phyloP scores from a whole-genome alignment of 2,329 filamentous ascomycete species.

The Fusarium sp. region DNA sequence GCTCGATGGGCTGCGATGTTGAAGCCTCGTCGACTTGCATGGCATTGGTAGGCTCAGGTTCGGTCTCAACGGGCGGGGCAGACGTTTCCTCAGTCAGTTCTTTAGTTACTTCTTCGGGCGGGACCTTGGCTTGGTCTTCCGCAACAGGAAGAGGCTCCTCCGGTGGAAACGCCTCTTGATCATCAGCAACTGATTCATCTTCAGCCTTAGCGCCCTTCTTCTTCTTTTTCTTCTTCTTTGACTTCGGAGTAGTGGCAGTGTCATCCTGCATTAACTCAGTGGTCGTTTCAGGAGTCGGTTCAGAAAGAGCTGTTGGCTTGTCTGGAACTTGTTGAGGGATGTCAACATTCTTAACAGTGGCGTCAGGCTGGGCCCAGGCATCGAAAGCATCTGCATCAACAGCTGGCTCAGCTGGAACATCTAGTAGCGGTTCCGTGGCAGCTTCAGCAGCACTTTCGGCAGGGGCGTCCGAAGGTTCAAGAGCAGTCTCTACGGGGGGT shows the following conservation, averaged over 20 bases:
- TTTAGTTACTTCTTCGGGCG: slow-evolving; percentile 1
- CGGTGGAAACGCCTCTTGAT: slow-evolving; percentile 9
- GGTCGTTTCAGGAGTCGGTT: slow-evolving; percentile 22
- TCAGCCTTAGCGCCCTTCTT: slow-evolving; percentile 43
- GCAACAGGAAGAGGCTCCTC: slow-evolving; percentile 9
- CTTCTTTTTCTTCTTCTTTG: slow-evolving; percentile 52
- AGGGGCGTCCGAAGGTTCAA: not conserved
- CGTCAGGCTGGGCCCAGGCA: slow-evolving; percentile 34
- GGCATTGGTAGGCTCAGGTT: slow-evolving; percentile 1
- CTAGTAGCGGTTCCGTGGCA: not conserved
- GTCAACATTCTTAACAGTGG: slow-evolving; percentile 1
- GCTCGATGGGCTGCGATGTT: not conserved
- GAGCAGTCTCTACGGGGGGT: not conserved
- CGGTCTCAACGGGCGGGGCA: slow-evolving; percentile 1
- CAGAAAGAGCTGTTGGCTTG: slow-evolving; percentile 6
- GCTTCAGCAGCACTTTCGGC: slow-evolving; percentile 2
- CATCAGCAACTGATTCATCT: slow-evolving; percentile 25
- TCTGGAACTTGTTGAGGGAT: slow-evolving; percentile 13
- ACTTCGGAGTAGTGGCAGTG: slow-evolving; percentile 18
- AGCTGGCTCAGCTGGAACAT: slow-evolving; percentile 2
- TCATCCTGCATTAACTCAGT: slow-evolving; percentile 26
- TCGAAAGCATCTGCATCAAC: slow-evolving; percentile 37
- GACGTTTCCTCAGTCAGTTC: slow-evolving; percentile 1
- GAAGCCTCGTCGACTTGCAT: not conserved
- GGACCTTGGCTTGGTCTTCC: slow-evolving; percentile 11